phyloP scores from a whole-genome alignment of 108 stramenopile species.

The Pseudonitzschia delicatissima region DNA sequence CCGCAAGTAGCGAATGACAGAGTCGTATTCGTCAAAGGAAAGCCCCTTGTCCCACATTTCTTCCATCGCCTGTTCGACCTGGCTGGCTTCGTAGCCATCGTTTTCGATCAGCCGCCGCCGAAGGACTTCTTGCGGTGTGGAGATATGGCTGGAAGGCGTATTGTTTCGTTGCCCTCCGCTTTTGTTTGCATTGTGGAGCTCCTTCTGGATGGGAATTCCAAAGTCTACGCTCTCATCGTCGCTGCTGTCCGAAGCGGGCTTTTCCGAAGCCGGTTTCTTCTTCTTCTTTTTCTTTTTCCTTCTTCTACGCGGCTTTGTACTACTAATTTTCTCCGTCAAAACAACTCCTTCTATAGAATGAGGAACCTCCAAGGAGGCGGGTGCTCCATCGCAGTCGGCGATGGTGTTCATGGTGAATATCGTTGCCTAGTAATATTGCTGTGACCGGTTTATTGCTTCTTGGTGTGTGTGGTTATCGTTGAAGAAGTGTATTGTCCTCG shows the following conservation, averaged over 20 bases:
- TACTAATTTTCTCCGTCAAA: no score
- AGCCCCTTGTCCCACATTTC: constrained; percentile 45
- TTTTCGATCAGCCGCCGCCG: constrained; percentile 13
- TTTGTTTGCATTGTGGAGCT: not conserved
- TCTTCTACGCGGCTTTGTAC: not conserved
- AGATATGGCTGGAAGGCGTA: not conserved
- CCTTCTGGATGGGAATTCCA: not conserved
- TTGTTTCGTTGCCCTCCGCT: not conserved
- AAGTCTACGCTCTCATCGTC: not conserved
- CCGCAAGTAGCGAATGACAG: constrained; percentile 28
- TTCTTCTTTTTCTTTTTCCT: not conserved
- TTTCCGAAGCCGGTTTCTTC: not conserved
- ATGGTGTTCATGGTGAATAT: no score
- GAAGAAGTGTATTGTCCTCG: no score
- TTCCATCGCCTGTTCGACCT: constrained; percentile 40
- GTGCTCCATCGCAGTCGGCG: no score
- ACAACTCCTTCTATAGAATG: not conserved
- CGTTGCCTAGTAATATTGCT: no score
- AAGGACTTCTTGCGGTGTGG: constrained; percentile 26
- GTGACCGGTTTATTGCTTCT: no score
- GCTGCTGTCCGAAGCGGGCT: not conserved
- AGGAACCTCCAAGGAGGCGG: no score
- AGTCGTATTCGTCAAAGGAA: constrained; percentile 35
- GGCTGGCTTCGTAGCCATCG: constrained; percentile 18
- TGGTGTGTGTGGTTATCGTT: no score